Evolutionary conservation across 139 green algal genomes (phyloP).

Genomic region (Marvania coccoides): DNA sequence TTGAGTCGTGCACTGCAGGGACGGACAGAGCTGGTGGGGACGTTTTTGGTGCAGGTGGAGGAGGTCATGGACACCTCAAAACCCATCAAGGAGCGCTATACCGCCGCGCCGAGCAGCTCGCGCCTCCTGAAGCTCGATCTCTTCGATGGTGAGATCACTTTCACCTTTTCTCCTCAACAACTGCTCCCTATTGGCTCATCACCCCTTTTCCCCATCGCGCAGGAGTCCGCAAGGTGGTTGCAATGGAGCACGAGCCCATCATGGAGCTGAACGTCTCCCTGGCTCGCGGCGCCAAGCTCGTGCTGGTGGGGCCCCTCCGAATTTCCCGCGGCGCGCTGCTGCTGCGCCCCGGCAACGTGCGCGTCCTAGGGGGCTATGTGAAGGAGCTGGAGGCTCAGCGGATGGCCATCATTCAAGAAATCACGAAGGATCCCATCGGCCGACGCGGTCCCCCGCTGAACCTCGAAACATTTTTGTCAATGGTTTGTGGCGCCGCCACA

Average conservation of each 20-base stretch:
- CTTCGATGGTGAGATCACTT: constrained; percentile 49
- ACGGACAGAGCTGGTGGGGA: constrained; percentile 27
- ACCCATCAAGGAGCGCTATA: constrained; percentile 46
- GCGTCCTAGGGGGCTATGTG: constrained; percentile 52
- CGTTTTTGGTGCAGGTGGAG: constrained; percentile 64
- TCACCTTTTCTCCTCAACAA: background rate
- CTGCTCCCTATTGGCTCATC: background rate
- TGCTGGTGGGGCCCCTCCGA: constrained; percentile 30
- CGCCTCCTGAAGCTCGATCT: constrained; percentile 62
- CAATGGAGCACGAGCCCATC: constrained; percentile 36
- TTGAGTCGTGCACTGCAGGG: background rate
- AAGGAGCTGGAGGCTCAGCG: constrained; percentile 33
- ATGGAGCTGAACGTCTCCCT: constrained; percentile 14
- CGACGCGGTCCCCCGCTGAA: constrained; percentile 9
- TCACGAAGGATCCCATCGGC: constrained; percentile 19
- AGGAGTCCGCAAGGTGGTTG: constrained; percentile 33
- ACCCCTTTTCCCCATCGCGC: constrained; percentile 2
- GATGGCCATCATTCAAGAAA: constrained; percentile 19
- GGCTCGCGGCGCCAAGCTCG: constrained; percentile 36
- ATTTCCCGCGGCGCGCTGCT: constrained; percentile 54
- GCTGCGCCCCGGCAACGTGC: constrained; percentile 49
- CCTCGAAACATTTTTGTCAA: background rate
- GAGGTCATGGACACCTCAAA: constrained; percentile 60
- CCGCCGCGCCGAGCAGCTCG: constrained; percentile 31
- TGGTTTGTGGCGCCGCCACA: background rate